A percentile compares a stretch with the other conserved stretches of the same genome.
Conservation (phyloP, 192 early-diverging fungal genomes). For the Glomus cerebriforme region DNA sequence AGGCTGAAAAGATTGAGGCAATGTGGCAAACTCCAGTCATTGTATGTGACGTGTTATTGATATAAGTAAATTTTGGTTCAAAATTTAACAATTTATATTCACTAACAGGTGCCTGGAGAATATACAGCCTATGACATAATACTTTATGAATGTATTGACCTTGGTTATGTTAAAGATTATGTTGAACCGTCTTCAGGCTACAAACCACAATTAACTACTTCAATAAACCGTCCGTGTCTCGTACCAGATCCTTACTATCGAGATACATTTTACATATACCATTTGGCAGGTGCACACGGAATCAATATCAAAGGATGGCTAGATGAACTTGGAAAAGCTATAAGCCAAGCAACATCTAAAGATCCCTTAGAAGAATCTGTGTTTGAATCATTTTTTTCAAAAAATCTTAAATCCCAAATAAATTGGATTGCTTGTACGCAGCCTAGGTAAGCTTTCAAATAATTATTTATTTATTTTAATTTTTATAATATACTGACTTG, state of each 20-base stretch:
- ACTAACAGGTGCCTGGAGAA: background rate
- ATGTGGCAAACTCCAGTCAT: conserved; percentile 34
- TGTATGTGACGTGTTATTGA: background rate
- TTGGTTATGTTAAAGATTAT: conserved; percentile 39
- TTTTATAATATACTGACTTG: background rate
- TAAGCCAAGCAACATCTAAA: conserved; percentile 1
- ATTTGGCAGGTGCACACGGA: conserved; percentile 69
- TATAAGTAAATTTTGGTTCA: background rate
- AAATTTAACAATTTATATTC: background rate
- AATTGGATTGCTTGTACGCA: conserved; percentile 9
- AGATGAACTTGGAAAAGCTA: conserved; percentile 32
- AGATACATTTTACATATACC: conserved; percentile 68
- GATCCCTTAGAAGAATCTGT: background rate
- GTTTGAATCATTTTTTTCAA: background rate
- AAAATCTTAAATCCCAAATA: conserved; percentile 16
- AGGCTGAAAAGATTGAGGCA: conserved; percentile 48
- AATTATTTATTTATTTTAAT: background rate
- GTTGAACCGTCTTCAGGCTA: background rate
- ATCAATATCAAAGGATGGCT: conserved; percentile 64
- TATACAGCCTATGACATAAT: conserved; percentile 24
- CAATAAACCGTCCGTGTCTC: conserved; percentile 44
- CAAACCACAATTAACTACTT: background rate
- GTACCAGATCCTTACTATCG: conserved; percentile 60
- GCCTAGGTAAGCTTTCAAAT: conserved; percentile 11
- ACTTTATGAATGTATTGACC: conserved; percentile 46